phyloP scores from a whole-genome alignment of 176 grass and related monocot species.

The Bromus sterilis region DNA sequence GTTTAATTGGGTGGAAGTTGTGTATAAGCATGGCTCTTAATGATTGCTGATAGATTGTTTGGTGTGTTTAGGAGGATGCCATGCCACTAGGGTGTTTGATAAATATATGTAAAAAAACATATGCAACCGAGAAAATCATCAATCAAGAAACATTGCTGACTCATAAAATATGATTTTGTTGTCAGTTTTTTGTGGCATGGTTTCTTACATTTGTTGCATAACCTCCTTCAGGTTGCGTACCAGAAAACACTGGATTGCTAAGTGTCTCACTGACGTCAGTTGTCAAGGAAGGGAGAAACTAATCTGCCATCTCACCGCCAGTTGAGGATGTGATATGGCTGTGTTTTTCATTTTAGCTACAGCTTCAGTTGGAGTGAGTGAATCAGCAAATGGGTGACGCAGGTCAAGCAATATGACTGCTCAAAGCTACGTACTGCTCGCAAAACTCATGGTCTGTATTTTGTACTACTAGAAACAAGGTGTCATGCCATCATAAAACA shows the following conservation, averaged over 20 bases:
- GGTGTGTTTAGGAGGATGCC: background rate
- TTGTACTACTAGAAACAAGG: background rate
- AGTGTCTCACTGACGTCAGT: background rate
- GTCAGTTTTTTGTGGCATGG: background rate
- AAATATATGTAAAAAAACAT: background rate
- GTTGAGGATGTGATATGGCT: background rate
- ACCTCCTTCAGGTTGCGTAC: constrained; percentile 54
- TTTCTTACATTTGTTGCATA: background rate
- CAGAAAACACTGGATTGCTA: constrained; percentile 66
- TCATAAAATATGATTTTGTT: background rate
- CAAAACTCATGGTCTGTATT: background rate
- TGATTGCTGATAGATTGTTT: background rate
- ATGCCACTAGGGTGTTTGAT: background rate
- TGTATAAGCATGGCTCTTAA: background rate
- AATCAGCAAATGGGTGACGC: background rate
- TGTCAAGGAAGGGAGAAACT: background rate
- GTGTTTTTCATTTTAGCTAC: background rate
- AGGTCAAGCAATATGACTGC: background rate
- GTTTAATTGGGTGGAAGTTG: background rate
- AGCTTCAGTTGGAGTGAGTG: background rate
- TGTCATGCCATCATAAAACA: background rate
- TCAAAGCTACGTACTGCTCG: background rate
- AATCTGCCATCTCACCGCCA: background rate
- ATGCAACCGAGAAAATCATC: background rate
- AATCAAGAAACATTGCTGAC: background rate